Conservation (phyloP, 495 filamentous ascomycete genomes). For the Penicillium diatomitis region DNA sequence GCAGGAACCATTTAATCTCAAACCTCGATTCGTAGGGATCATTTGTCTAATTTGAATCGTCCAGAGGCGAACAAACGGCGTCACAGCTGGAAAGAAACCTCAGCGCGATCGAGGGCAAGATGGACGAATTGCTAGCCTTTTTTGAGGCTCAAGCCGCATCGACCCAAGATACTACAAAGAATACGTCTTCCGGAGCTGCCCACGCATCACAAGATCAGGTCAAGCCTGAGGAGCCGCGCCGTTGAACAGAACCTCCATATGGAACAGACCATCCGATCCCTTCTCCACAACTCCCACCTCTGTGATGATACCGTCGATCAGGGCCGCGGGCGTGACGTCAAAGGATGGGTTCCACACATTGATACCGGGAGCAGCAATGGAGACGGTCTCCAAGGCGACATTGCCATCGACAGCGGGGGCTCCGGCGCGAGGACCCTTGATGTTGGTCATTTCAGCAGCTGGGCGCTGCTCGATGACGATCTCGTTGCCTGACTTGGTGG, state of each 20-base stretch:
- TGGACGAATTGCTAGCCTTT: constrained; percentile 46
- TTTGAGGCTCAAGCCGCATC: constrained; percentile 21
- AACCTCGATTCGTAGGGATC: not conserved
- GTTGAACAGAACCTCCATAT: constrained; percentile 51
- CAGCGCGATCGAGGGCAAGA: constrained; percentile 43
- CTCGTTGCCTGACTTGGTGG: constrained; percentile 60
- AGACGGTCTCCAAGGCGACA: constrained; percentile 57
- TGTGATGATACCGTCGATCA: constrained; percentile 92
- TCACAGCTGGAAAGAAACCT: constrained; percentile 47
- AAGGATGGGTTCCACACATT: constrained; percentile 94
- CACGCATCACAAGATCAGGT: constrained; percentile 1
- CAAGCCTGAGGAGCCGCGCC: constrained; percentile 7
- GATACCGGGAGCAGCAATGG: constrained; percentile 73
- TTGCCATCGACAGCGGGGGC: constrained; percentile 29
- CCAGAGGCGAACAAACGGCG: constrained; percentile 49
- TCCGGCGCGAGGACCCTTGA: constrained; percentile 61
- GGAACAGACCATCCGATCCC: constrained; percentile 61
- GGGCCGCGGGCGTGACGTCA: constrained; percentile 75
- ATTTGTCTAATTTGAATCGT: not conserved
- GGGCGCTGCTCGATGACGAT: constrained; percentile 87
- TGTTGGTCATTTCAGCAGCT: constrained; percentile 65
- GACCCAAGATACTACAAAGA: constrained; percentile 1
- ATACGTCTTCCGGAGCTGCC: too few species aligned
- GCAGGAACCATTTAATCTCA: too few species aligned
- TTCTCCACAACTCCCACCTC: constrained; percentile 84